Evolutionary conservation across 306 rosid genomes (phyloP).

Genomic region (Fragaria vesca): DNA sequence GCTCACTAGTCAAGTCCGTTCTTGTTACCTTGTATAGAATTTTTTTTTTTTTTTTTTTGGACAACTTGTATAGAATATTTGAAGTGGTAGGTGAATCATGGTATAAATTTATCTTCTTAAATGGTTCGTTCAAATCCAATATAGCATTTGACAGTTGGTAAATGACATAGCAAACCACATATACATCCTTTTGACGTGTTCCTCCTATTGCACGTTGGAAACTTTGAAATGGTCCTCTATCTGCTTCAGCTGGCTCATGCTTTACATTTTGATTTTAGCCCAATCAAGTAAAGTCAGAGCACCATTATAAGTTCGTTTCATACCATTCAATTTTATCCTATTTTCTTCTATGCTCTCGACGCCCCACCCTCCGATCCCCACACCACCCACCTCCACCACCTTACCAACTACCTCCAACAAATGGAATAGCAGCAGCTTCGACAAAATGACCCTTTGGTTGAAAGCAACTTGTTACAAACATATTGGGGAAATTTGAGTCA

Average conservation of each 20-base stretch:
- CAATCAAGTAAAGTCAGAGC: too few species aligned
- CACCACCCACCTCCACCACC: neutral
- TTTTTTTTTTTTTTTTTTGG: too few species aligned
- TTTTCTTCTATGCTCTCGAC: neutral
- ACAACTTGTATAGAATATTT: too few species aligned
- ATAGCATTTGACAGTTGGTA: neutral
- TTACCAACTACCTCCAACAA: neutral
- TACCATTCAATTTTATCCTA: too few species aligned
- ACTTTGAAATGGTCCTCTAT: too few species aligned
- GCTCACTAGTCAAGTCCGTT: neutral
- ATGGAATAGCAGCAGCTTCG: neutral
- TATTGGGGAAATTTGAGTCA: neutral
- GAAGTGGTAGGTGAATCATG: neutral
- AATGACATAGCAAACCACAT: too few species aligned
- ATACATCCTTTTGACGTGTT: too few species aligned
- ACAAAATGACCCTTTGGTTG: neutral
- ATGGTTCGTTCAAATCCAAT: neutral
- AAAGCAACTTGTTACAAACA: neutral
- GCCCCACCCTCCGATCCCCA: neutral
- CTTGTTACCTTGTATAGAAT: neutral
- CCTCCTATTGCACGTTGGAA: too few species aligned
- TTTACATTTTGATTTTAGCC: too few species aligned
- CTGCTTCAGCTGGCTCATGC: too few species aligned
- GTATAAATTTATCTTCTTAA: neutral
- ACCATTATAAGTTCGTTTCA: too few species aligned